phyloP scores from a whole-genome alignment of 2,329 filamentous ascomycete genomes.

The Sporothrix pallida region DNA sequence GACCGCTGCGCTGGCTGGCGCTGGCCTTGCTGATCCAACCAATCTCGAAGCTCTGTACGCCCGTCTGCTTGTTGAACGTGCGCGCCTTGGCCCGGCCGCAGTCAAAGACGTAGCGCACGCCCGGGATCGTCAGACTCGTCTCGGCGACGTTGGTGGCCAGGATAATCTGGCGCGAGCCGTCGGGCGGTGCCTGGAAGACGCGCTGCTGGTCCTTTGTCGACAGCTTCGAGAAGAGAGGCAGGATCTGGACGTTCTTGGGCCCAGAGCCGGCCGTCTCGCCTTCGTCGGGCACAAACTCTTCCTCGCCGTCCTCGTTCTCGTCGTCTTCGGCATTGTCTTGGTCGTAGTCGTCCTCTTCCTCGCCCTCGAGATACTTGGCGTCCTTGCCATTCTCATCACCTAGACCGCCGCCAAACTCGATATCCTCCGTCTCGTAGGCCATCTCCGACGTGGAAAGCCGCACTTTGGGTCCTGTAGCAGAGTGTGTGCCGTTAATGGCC shows the following conservation, averaged over 20 bases:
- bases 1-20: constrained; percentile 87
- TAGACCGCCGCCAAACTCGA: constrained; percentile 72
- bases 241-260: constrained; percentile 77
- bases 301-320: constrained; percentile 61
- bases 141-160: constrained; percentile 96
- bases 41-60: constrained; percentile 93
- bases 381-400: constrained; percentile 47
- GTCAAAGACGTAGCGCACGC: constrained; percentile 94
- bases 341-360: constrained; percentile 55
- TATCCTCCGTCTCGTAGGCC: constrained; percentile 82
- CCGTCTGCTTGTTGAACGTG: constrained; percentile 83
- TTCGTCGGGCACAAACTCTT: constrained; percentile 72
- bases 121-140: constrained; percentile 94
- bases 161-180: constrained; percentile 82
- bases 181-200: constrained; percentile 85
- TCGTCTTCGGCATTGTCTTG: constrained; percentile 63
- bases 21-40: constrained; percentile 98
- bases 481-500: constrained; percentile 64
- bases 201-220: constrained; percentile 88
- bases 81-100: constrained; percentile 91
- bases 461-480: constrained; percentile 68
- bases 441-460: constrained; percentile 77
- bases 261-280: constrained; percentile 64
- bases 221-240: constrained; percentile 93
- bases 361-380: constrained; percentile 36